Conservation (phyloP, 176 grass and related monocot species). For the Metroxylon sagu region DNA sequence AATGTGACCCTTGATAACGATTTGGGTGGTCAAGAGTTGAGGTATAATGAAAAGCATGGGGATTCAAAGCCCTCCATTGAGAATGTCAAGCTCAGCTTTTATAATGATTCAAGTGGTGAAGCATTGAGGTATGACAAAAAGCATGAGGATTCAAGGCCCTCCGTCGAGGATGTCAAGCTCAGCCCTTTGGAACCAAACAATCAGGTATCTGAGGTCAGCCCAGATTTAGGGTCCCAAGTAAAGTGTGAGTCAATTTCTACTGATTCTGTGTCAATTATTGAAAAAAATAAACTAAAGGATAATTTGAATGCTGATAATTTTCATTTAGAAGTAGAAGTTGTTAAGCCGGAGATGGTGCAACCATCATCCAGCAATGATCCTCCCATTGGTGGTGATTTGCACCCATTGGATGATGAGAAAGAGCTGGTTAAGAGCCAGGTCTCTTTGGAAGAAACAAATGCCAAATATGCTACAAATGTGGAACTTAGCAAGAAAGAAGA, state of each 20-base stretch:
- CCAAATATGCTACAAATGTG: constrained; percentile 36
- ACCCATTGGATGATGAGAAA: constrained; percentile 45
- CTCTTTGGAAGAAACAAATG: constrained; percentile 71
- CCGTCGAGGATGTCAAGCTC: constrained; percentile 8
- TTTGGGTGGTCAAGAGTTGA: no score
- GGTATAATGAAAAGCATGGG: background rate
- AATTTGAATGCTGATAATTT: constrained; percentile 99
- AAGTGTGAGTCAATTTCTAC: constrained; percentile 93
- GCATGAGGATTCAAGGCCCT: constrained; percentile 1
- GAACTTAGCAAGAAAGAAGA: constrained; percentile 40
- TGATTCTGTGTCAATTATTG: constrained; percentile 78
- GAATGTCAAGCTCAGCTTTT: constrained; percentile 7
- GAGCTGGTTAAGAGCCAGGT: constrained; percentile 54
- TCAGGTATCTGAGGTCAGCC: constrained; percentile 93
- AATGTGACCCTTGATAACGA: background rate
- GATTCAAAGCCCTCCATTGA: constrained; percentile 5
- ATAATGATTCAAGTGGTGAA: no score
- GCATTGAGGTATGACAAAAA: background rate
- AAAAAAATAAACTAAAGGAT: constrained; percentile 89
- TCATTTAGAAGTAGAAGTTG: constrained; percentile 97
- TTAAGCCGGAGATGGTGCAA: constrained; percentile 84
- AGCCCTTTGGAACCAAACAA: constrained; percentile 38
- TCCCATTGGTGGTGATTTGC: constrained; percentile 67
- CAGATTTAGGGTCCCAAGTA: constrained; percentile 85
- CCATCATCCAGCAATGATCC: constrained; percentile 63